Conservation (phyloP, 1,284 basidiomycete species). For the Gymnopus androsaceus region DNA sequence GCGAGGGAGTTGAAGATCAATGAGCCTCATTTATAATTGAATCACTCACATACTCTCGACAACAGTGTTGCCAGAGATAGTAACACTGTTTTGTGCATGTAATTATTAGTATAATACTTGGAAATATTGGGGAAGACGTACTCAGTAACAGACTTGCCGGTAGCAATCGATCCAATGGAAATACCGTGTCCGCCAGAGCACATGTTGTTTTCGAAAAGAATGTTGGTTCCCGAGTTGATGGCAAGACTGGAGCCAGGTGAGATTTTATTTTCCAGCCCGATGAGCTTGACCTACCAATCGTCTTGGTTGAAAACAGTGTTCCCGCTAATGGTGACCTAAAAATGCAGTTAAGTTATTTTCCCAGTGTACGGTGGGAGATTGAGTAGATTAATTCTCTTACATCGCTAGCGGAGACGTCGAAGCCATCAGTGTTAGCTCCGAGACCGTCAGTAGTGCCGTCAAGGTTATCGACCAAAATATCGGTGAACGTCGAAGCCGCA, state of each 20-base stretch:
- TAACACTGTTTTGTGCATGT: slow-evolving; percentile 46
- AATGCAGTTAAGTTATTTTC: not conserved
- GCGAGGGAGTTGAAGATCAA: slow-evolving; percentile 40
- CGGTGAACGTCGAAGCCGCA: not conserved
- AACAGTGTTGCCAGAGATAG: slow-evolving; percentile 51
- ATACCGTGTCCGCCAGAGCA: slow-evolving; percentile 52
- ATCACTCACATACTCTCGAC: slow-evolving; percentile 32
- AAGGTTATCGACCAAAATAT: not conserved
- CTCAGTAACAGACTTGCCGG: too few species aligned
- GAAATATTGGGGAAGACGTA: too few species aligned
- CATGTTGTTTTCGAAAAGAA: slow-evolving; percentile 45
- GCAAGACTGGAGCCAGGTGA: slow-evolving; percentile 39
- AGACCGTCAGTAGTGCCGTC: not conserved
- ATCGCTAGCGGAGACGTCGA: slow-evolving; percentile 3
- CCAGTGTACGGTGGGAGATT: not conserved
- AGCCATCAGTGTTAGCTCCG: slow-evolving; percentile 1
- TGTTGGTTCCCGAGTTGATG: slow-evolving; percentile 50
- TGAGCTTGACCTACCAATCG: slow-evolving; percentile 35
- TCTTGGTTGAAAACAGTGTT: slow-evolving; percentile 32
- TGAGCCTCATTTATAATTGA: slow-evolving; percentile 42
- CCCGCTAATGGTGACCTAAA: not conserved
- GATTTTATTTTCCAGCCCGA: not conserved
- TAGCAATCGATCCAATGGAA: slow-evolving; percentile 8
- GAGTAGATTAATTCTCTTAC: not conserved
- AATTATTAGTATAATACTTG: too few species aligned